phyloP scores from a whole-genome alignment of 1,139 yeast species.

The Geotrichum restrictum region DNA sequence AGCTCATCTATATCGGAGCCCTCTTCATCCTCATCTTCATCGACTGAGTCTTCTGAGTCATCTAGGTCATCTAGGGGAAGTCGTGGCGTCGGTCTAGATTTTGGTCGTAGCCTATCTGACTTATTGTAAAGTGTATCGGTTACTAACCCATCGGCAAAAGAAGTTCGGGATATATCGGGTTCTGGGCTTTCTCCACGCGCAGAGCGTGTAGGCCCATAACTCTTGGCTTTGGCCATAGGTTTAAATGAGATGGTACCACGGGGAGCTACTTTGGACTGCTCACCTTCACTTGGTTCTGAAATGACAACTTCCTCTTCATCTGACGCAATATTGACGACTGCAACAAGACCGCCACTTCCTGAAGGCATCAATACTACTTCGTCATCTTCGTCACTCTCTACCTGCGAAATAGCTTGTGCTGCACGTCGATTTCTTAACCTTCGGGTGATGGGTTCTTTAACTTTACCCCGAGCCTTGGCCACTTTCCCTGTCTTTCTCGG shows the following conservation, averaged over 20 bases:
- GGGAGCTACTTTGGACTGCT: too few species aligned
- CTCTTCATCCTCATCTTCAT: background rate
- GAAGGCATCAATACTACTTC: slow-evolving; percentile 1
- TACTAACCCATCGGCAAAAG: background rate
- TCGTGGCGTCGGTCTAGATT: background rate
- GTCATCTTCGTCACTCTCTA: slow-evolving; percentile 3
- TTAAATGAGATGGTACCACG: background rate
- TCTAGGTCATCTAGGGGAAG: background rate
- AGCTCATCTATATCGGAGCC: slow-evolving; percentile 1
- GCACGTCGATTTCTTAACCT: background rate
- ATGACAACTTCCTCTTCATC: background rate
- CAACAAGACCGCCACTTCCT: background rate
- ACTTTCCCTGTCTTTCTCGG: background rate
- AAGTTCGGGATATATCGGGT: background rate
- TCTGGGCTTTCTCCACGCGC: slow-evolving; percentile 1
- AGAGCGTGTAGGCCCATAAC: background rate
- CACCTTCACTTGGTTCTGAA: background rate
- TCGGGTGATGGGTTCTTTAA: too few species aligned
- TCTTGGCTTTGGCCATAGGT: slow-evolving; percentile 1
- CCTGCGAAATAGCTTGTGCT: background rate
- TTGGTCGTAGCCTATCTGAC: background rate
- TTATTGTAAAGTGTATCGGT: slow-evolving; percentile 4
- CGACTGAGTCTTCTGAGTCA: background rate
- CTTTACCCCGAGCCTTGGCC: too few species aligned
- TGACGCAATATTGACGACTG: background rate